Evolutionary conservation across 768 basidiomycete genomes (phyloP).

Genomic region (Daedalea quercina): DNA sequence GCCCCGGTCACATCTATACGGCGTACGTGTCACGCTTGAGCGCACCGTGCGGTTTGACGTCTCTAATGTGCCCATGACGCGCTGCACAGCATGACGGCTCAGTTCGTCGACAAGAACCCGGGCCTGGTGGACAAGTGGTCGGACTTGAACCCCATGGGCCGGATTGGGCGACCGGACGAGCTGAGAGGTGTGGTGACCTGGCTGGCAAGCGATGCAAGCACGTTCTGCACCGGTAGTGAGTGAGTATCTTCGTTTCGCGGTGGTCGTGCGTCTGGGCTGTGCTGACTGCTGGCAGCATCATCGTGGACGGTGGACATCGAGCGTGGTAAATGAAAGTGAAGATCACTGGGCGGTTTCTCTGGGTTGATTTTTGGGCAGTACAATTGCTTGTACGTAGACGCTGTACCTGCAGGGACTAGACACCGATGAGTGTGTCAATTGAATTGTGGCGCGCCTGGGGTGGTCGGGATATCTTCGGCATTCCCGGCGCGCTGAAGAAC

Average conservation of each 20-base stretch:
- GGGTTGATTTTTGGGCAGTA: background rate
- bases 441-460: too few species aligned
- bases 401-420: too few species aligned
- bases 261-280: background rate
- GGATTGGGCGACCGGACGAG: slow-evolving; percentile 69
- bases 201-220: slow-evolving; percentile 71
- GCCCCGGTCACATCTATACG: slow-evolving; percentile 74
- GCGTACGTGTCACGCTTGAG: slow-evolving; percentile 30
- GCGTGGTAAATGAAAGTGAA: slow-evolving; percentile 35
- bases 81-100: slow-evolving; percentile 60
- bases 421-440: too few species aligned
- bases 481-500: background rate
- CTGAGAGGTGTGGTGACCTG: slow-evolving; percentile 64
- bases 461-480: background rate
- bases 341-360: background rate
- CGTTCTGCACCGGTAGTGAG: slow-evolving; percentile 81
- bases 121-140: slow-evolving; percentile 64
- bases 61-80: background rate
- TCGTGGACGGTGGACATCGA: slow-evolving; percentile 59
- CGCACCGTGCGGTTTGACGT: background rate
- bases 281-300: slow-evolving; percentile 34
- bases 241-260: slow-evolving; percentile 30
- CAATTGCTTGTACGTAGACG: too few species aligned
- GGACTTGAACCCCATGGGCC: slow-evolving; percentile 57
- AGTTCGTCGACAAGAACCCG: slow-evolving; percentile 59